Conservation (phyloP, 352 stramenopile genomes). For the Phytophthora brassicae region DNA sequence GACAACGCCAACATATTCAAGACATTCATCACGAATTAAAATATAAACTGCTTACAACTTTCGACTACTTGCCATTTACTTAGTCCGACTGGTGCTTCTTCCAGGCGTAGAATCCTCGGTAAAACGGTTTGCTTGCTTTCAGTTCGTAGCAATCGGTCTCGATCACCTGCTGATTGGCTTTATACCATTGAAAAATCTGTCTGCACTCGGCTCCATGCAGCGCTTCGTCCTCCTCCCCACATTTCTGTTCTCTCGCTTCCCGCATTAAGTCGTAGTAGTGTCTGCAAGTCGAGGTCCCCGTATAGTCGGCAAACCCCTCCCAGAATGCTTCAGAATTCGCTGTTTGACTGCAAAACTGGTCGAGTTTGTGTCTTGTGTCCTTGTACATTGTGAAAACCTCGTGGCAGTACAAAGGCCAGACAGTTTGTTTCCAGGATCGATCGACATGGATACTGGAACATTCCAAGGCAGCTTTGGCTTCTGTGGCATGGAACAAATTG, state of each 20-base stretch:
- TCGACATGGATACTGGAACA: slow-evolving; percentile 45
- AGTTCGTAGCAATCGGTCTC: slow-evolving; percentile 50
- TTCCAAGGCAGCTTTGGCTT: slow-evolving; percentile 45
- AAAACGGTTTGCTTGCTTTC: slow-evolving; percentile 30
- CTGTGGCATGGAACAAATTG: slow-evolving; percentile 50
- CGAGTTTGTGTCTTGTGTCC: slow-evolving; percentile 41
- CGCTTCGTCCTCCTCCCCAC: slow-evolving; percentile 16
- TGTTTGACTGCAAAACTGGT: slow-evolving; percentile 47
- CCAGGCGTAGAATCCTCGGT: slow-evolving; percentile 32
- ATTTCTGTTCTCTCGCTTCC: slow-evolving; percentile 29
- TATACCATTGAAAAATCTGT: slow-evolving; percentile 63
- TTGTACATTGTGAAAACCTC: slow-evolving; percentile 61
- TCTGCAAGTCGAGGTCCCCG: slow-evolving; percentile 53
- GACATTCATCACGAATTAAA: background rate
- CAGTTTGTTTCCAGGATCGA: slow-evolving; percentile 46
- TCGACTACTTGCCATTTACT: background rate
- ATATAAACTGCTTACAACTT: background rate
- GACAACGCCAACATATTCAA: background rate
- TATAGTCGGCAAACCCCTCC: slow-evolving; percentile 61
- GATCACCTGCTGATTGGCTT: slow-evolving; percentile 33
- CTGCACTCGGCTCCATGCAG: slow-evolving; percentile 18
- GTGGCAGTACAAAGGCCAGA: slow-evolving; percentile 60
- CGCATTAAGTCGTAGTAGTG: slow-evolving; percentile 60
- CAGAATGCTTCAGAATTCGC: slow-evolving; percentile 53
- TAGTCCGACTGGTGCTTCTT: slow-evolving; percentile 22